Evolutionary conservation across 352 stramenopile genomes (phyloP).

Genomic region (Aphanomyces invadans): DNA sequence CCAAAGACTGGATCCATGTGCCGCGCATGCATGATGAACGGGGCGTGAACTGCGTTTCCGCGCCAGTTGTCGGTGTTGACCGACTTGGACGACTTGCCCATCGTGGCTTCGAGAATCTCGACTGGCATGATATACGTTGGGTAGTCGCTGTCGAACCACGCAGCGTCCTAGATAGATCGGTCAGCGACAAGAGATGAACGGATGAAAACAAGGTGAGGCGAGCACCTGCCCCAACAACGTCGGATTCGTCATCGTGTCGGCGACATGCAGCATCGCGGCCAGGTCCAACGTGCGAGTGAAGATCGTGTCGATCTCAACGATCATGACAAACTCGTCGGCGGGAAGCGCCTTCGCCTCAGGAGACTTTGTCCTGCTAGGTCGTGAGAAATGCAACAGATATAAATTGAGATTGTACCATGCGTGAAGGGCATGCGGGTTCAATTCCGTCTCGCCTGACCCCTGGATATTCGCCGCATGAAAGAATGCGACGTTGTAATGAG

Average conservation of each 20-base stretch:
- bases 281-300: slow-evolving; percentile 77
- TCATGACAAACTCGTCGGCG: slow-evolving; percentile 59
- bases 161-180: slow-evolving; percentile 46
- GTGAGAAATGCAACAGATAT: not conserved
- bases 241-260: slow-evolving; percentile 46
- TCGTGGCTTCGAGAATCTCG: slow-evolving; percentile 18
- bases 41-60: slow-evolving; percentile 55
- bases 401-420: slow-evolving; percentile 16
- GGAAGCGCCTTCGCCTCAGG: not conserved
- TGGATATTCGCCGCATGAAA: slow-evolving; percentile 13
- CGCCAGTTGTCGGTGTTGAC: slow-evolving; percentile 56
- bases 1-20: slow-evolving; percentile 46
- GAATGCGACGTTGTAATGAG: slow-evolving; percentile 12
- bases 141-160: slow-evolving; percentile 55
- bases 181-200: not conserved
- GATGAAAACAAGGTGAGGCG: not conserved
- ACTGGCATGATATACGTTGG: slow-evolving; percentile 34
- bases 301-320: slow-evolving; percentile 71
- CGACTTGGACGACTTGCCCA: slow-evolving; percentile 30
- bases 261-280: slow-evolving; percentile 55
- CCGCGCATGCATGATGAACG: slow-evolving; percentile 56
- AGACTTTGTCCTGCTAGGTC: not conserved
- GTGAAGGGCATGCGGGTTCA: slow-evolving; percentile 12
- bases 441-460: slow-evolving; percentile 13
- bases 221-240: slow-evolving; percentile 39